Evolutionary conservation across 176 grass and related monocot genomes (phyloP), one percentile per base, ranked within the genome.

Genomic region (Musa troglodytarum): DNA sequence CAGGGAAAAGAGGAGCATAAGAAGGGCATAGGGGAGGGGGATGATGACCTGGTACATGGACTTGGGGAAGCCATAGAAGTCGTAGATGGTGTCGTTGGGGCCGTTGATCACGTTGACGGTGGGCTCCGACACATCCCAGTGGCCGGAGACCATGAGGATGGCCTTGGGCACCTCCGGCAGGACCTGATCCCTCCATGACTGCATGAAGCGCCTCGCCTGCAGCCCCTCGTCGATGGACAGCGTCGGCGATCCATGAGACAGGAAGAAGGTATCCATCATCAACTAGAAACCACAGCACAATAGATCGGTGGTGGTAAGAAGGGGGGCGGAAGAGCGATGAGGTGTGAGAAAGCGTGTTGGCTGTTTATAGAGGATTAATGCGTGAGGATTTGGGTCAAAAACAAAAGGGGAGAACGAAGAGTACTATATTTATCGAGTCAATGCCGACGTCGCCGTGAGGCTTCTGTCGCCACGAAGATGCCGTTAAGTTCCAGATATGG

Each of bases 191-290:
- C 64, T 53, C 79, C 84, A 82, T 24, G 75, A 82, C 50, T 74
- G 34, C 15, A 86, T n/a, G 76, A 86, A 82, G 13, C 49, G 56
- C 28, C 52, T 49, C 62, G 74, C 74, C 65, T 50, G 3, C 15
- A 74, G 15, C 50, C 68, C 20, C 3, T 86, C 84, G 64, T 82
- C 84, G 25, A 70, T 69, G 21, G 76, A 54, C 1, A 86, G 75
- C 54, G 57, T 72, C 24, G 69, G 79, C 22, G 61, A 75, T 13
- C 79, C 79, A 10, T 82, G 84, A 1, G 84, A 77, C 24, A 86
- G 15, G 69, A 82, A 86, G 74, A 86, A 82, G 3, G 84, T 82
- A 57, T 86, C 84, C 84, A 86, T 81, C 70, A 62, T 26, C 57
- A 61, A 61, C 3, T 43, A 43, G 34, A 43, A 43, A 43, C 34